Conservation (phyloP, 2,329 filamentous ascomycete genomes). For the Trichophyton equinum region DNA sequence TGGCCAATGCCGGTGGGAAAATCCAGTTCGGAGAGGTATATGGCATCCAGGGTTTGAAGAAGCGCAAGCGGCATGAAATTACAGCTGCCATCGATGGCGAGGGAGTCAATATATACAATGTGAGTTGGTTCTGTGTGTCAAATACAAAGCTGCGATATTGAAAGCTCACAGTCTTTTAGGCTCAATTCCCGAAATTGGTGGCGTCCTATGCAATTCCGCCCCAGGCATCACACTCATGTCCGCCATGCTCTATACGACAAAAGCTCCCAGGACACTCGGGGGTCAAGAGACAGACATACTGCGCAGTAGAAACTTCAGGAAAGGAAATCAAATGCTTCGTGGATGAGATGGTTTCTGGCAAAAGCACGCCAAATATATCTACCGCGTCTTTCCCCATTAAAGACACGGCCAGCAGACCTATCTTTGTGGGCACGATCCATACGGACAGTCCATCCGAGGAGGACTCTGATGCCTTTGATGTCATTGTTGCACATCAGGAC, state of each 20-base stretch:
- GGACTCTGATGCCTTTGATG: slow-evolving; percentile 24
- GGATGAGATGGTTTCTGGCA: slow-evolving; percentile 33
- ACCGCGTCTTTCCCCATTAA: slow-evolving; percentile 29
- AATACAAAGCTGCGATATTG: background rate
- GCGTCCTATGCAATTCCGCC: slow-evolving; percentile 51
- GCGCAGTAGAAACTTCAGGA: slow-evolving; percentile 37
- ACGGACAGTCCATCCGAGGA: slow-evolving; percentile 16
- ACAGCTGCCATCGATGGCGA: slow-evolving; percentile 49
- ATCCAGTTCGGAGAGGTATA: slow-evolving; percentile 37
- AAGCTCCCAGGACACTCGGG: slow-evolving; percentile 33
- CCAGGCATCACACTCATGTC: slow-evolving; percentile 44
- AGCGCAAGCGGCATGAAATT: slow-evolving; percentile 51
- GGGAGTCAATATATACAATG: slow-evolving; percentile 51
- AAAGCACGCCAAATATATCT: slow-evolving; percentile 25
- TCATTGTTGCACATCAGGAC: slow-evolving; percentile 34
- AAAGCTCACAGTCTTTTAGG: slow-evolving; percentile 26
- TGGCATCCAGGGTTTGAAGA: slow-evolving; percentile 43
- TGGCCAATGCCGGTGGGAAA: slow-evolving; percentile 28
- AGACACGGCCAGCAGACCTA: slow-evolving; percentile 26
- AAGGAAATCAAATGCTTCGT: slow-evolving; percentile 43
- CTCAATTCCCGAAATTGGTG: slow-evolving; percentile 48
- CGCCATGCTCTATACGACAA: slow-evolving; percentile 46
- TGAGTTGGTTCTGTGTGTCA: slow-evolving; percentile 21
- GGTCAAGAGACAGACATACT: slow-evolving; percentile 45
- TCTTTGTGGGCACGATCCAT: slow-evolving; percentile 30